Evolutionary conservation across 495 filamentous ascomycete species (phyloP).

Genomic region (Cercophora sp.): DNA sequence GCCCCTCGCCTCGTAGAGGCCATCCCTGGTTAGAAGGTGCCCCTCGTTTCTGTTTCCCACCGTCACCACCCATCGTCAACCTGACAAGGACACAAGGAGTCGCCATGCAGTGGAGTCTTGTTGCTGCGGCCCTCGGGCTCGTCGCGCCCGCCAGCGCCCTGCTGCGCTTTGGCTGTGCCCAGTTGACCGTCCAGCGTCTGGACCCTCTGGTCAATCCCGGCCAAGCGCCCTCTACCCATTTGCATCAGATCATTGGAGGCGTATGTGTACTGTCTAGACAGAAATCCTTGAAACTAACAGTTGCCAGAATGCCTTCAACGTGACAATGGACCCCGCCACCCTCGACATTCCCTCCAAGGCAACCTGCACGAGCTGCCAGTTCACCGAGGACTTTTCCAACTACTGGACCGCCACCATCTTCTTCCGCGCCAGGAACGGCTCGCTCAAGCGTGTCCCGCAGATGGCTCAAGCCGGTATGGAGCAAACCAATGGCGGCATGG

Average conservation of each 20-base stretch:
- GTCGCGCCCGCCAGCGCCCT: slow-evolving; percentile 34
- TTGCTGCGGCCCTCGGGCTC: slow-evolving; percentile 40
- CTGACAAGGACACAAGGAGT: slow-evolving; percentile 32
- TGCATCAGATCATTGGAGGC: slow-evolving; percentile 28
- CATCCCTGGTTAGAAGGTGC: too few species aligned
- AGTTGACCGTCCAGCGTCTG: slow-evolving; percentile 24
- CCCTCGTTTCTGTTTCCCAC: slow-evolving; percentile 7
- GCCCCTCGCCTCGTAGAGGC: too few species aligned
- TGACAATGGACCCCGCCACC: slow-evolving; percentile 24
- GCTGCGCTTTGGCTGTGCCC: slow-evolving; percentile 59
- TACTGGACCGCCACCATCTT: slow-evolving; percentile 44
- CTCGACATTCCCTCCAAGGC: slow-evolving; percentile 30
- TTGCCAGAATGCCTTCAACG: slow-evolving; percentile 31
- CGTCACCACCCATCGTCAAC: neutral
- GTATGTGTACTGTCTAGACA: slow-evolving; percentile 33
- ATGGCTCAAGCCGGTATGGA: slow-evolving; percentile 29
- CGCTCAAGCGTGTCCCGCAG: slow-evolving; percentile 37
- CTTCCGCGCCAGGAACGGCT: slow-evolving; percentile 35
- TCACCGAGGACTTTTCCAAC: slow-evolving; percentile 37
- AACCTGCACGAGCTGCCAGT: slow-evolving; percentile 34
- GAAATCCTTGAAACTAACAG: slow-evolving; percentile 14
- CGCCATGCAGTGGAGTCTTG: slow-evolving; percentile 21
- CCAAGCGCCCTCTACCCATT: slow-evolving; percentile 20
- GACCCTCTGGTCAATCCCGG: slow-evolving; percentile 28
- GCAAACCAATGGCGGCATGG: slow-evolving; percentile 39